Evolutionary conservation across 2,329 filamentous ascomycete species (phyloP).

Genomic region (Calonectria leucothoes): DNA sequence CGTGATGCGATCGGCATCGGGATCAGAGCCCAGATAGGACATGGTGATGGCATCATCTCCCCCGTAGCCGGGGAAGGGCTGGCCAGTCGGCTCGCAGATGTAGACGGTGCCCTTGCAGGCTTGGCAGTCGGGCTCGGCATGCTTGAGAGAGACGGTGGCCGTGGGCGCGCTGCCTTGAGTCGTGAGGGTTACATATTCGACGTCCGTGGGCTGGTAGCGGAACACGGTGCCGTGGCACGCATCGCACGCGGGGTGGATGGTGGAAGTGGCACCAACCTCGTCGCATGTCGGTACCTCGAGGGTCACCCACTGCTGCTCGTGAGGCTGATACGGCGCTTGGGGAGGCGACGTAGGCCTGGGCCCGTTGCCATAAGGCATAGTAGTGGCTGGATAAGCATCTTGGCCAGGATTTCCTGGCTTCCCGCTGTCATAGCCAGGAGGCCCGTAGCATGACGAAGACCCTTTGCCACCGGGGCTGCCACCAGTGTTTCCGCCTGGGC

Average conservation of each 20-base stretch:
- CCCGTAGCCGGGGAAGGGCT: background rate
- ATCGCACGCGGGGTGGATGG: slow-evolving; percentile 33
- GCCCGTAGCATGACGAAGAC: background rate
- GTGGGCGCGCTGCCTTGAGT: slow-evolving; percentile 18
- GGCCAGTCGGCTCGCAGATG: slow-evolving; percentile 38
- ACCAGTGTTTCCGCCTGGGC: background rate
- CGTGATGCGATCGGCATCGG: background rate
- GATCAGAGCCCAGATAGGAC: background rate
- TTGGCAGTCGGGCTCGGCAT: slow-evolving; percentile 31
- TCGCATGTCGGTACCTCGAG: slow-evolving; percentile 39
- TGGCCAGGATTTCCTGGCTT: background rate
- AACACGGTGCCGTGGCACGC: slow-evolving; percentile 40
- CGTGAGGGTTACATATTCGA: slow-evolving; percentile 38
- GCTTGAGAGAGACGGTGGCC: slow-evolving; percentile 36
- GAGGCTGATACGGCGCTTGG: background rate
- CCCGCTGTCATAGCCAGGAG: background rate
- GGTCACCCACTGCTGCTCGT: slow-evolving; percentile 26
- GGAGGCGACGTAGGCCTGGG: background rate
- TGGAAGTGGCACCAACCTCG: slow-evolving; percentile 31
- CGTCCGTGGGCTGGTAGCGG: slow-evolving; percentile 38
- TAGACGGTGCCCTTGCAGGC: slow-evolving; percentile 38
- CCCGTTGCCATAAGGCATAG: background rate
- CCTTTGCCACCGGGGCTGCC: background rate
- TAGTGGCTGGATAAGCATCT: background rate
- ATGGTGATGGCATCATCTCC: background rate